A percentile compares a stretch with the other conserved stretches of the same genome.
phyloP scores from a whole-genome alignment of 2,329 filamentous ascomycete genomes.

The Aschersonia sp. region DNA sequence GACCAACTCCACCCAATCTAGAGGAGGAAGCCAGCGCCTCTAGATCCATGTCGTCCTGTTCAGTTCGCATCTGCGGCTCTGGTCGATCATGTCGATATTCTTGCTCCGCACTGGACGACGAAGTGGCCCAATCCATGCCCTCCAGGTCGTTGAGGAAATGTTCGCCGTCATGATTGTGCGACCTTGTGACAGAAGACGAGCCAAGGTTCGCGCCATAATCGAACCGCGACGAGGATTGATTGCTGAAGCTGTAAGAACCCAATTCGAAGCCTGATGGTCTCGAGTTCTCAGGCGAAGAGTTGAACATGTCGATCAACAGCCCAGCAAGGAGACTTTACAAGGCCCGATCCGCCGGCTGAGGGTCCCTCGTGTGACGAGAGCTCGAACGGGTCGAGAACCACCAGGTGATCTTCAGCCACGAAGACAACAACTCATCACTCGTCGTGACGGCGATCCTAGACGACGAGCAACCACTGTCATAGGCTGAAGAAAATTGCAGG shows the following conservation, averaged over 20 bases:
- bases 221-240: slow-evolving; percentile 18
- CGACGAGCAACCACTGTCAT: slow-evolving; percentile 16
- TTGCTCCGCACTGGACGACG: slow-evolving; percentile 13
- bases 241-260: slow-evolving; percentile 15
- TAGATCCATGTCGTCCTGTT: slow-evolving; percentile 12
- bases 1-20: slow-evolving; percentile 15
- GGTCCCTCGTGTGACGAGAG: slow-evolving; percentile 20
- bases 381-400: slow-evolving; percentile 24
- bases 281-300: slow-evolving; percentile 17
- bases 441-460: slow-evolving; percentile 16
- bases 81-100: slow-evolving; percentile 13
- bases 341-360: slow-evolving; percentile 18
- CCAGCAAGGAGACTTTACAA: slow-evolving; percentile 15
- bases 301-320: slow-evolving; percentile 22
- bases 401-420: slow-evolving; percentile 19
- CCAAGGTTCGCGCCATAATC: slow-evolving; percentile 11
- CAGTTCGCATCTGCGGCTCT: slow-evolving; percentile 1
- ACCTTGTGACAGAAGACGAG: slow-evolving; percentile 10
- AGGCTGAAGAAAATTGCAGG: slow-evolving; percentile 15
- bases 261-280: slow-evolving; percentile 14
- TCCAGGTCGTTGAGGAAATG: slow-evolving; percentile 13
- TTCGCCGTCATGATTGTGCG: slow-evolving; percentile 11
- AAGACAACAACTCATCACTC: slow-evolving; percentile 22
- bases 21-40: slow-evolving; percentile 10
- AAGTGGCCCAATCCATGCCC: slow-evolving; percentile 24